phyloP scores from a whole-genome alignment of 495 filamentous ascomycete species.

The Halenospora varia region DNA sequence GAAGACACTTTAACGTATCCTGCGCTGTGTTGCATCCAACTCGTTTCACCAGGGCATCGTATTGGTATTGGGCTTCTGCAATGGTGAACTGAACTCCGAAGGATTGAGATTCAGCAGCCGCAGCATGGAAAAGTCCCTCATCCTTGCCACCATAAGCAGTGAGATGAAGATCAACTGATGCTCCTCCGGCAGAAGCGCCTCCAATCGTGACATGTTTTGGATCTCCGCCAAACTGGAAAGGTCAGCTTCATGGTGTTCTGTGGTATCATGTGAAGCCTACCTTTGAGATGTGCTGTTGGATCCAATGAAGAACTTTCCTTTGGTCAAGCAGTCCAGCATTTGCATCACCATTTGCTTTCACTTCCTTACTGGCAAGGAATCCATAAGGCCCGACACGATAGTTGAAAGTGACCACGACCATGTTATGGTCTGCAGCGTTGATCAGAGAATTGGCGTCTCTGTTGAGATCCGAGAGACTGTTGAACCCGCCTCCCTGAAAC shows the following conservation, averaged over 20 bases:
- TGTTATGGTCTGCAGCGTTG: conserved; percentile 48
- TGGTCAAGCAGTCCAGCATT: conserved; percentile 75
- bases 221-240: conserved; percentile 63
- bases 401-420: conserved; percentile 74
- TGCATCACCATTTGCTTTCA: conserved; percentile 48
- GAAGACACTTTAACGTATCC: conserved; percentile 56
- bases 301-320: conserved; percentile 62
- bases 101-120: conserved; percentile 61
- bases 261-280: no score
- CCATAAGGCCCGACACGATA: conserved; percentile 71
- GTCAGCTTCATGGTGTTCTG: no score
- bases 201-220: conserved; percentile 67
- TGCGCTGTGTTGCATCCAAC: conserved; percentile 44
- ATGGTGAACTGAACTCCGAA: conserved; percentile 58
- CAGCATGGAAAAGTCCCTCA: conserved; percentile 56
- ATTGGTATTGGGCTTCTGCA: conserved; percentile 59
- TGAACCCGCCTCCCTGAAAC: conserved; percentile 75
- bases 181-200: conserved; percentile 69
- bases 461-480: conserved; percentile 56
- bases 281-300: conserved; percentile 56
- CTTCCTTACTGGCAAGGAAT: conserved; percentile 61
- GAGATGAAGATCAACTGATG: conserved; percentile 61
- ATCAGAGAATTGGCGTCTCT: conserved; percentile 62
- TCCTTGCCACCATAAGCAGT: conserved; percentile 54
- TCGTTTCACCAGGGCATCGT: conserved; percentile 54